A percentile compares a stretch with the other conserved stretches of the same genome.
Conservation (phyloP, 495 filamentous ascomycete genomes). For the Talaromyces nanjingensis region DNA sequence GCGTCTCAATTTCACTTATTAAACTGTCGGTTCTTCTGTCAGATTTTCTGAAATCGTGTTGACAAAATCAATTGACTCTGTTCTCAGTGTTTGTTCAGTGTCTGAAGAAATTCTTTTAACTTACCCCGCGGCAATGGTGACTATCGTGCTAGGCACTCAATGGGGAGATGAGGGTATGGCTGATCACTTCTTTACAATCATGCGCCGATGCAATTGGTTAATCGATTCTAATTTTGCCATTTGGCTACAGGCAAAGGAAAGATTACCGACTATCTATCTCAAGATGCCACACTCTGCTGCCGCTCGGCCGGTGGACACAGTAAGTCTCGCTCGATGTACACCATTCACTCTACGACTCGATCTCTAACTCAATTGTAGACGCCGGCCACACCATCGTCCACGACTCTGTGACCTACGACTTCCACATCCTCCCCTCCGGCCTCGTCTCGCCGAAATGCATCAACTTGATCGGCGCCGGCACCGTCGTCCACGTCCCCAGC, state of each 20-base stretch:
- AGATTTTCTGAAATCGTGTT: neutral
- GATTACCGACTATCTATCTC: conserved; percentile 59
- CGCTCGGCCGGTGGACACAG: conserved; percentile 66
- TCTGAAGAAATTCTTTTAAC: conserved; percentile 14
- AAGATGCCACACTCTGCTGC: conserved; percentile 48
- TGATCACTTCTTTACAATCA: neutral
- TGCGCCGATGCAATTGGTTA: neutral
- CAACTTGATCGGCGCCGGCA: conserved; percentile 82
- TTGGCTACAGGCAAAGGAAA: conserved; percentile 54
- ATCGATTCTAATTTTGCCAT: neutral
- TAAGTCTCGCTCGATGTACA: conserved; percentile 18
- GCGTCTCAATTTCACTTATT: neutral
- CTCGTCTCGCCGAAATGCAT: conserved; percentile 68
- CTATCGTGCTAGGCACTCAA: conserved; percentile 57
- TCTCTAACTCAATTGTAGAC: conserved; percentile 14
- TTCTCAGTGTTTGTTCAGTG: conserved; percentile 15
- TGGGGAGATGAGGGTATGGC: conserved; percentile 61
- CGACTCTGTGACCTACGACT: conserved; percentile 55
- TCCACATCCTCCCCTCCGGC: conserved; percentile 62
- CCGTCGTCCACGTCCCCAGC: conserved; percentile 74
- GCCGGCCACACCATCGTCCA: conserved; percentile 56
- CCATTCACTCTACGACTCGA: neutral
- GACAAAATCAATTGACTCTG: neutral
- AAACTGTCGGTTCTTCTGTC: neutral
- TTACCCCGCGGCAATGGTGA: conserved; percentile 39